Evolutionary conservation across 163 green algal species (phyloP).

Genomic region (Chloroidium sp.): DNA sequence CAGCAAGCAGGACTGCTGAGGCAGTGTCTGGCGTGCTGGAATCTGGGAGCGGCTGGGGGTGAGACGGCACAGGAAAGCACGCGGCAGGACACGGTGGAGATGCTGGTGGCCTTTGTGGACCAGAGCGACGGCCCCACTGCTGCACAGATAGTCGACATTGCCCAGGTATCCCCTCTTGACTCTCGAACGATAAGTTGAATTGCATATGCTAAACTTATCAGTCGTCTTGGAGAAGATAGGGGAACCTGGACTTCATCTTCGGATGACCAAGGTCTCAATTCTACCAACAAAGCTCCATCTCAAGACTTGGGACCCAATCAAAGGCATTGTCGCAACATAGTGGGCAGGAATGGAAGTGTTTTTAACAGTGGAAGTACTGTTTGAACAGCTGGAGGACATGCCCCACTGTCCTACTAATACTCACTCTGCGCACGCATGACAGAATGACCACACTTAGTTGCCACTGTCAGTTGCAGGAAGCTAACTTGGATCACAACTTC

Average conservation of each 20-base stretch:
- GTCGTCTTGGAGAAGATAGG: no score
- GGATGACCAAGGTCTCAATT: no score
- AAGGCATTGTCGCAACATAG: no score
- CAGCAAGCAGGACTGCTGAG: conserved; percentile 23
- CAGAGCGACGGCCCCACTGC: background rate
- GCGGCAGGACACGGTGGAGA: conserved; percentile 5
- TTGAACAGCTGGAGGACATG: no score
- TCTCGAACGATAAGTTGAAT: background rate
- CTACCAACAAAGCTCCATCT: no score
- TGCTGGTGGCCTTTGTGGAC: conserved; percentile 16
- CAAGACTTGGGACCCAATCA: no score
- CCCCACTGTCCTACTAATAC: no score
- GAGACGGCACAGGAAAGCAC: background rate
- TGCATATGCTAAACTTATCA: background rate
- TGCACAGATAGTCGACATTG: conserved; percentile 17
- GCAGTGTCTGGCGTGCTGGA: conserved; percentile 19
- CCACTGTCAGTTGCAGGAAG: background rate
- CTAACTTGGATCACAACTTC: conserved; percentile 4
- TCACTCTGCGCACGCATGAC: no score
- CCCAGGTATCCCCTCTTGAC: background rate
- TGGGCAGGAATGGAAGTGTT: no score
- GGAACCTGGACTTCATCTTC: no score
- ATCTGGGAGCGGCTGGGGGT: background rate
- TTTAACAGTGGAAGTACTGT: no score
- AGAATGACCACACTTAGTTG: no score